Percentiles rank a stretch among this genome's conserved stretches.
These are phyloP conservation scores for Chytriomyces hyalinus DNA, from an alignment of 192 early-diverging fungal species.

Conservation along the genomic window DNA sequence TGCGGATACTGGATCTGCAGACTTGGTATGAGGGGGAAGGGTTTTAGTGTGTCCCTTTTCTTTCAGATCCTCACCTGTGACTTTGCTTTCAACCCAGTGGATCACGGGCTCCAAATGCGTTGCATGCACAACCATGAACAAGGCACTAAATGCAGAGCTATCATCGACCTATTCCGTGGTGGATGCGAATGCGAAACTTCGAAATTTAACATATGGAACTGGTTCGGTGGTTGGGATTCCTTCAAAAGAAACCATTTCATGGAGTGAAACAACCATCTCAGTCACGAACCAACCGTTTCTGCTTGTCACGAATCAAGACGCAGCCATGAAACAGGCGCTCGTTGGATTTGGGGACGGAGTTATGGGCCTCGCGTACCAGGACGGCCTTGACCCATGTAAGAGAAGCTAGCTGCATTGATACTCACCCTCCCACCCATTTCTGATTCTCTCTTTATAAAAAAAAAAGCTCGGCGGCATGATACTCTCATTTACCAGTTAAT, in stretches of 20 bases:
- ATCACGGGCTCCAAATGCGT: neutral
- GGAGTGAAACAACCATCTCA: neutral
- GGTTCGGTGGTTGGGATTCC: constrained; percentile 7
- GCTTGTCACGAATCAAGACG: constrained; percentile 9
- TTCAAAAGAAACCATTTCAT: neutral
- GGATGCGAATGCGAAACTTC: neutral
- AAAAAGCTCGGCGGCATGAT: neutral
- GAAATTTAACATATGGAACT: constrained; percentile 4
- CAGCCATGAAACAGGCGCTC: neutral
- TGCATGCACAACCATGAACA: neutral
- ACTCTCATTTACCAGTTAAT: neutral
- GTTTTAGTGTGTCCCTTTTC: neutral
- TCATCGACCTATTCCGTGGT: neutral
- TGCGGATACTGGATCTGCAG: constrained; percentile 20
- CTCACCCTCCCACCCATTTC: neutral
- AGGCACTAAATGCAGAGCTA: neutral
- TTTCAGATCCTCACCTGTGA: neutral
- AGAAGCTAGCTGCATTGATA: neutral
- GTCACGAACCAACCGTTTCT: neutral
- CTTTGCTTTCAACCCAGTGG: neutral
- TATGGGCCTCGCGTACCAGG: constrained; percentile 5
- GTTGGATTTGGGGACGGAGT: neutral
- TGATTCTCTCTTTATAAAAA: neutral
- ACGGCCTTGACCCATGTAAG: constrained; percentile 6
- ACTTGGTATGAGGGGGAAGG: neutral